A percentile compares a stretch with the other conserved stretches of the same genome.
Conservation (phyloP, 495 filamentous ascomycete genomes). For the Chaetomium cochliodes region DNA sequence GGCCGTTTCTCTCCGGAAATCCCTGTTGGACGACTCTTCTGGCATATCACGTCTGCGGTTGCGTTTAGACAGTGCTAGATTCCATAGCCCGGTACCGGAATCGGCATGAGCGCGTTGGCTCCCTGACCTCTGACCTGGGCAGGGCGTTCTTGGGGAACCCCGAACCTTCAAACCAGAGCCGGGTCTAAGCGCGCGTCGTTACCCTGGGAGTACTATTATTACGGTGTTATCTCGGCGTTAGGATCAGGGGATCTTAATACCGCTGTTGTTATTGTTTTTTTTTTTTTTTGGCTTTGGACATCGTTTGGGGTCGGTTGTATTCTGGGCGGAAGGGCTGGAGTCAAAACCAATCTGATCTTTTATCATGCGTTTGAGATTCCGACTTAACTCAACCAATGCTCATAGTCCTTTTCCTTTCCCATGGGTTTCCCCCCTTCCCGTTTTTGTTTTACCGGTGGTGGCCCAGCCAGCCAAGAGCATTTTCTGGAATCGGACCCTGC, state of each 20-base stretch:
- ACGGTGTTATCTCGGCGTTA: slow-evolving; percentile 14
- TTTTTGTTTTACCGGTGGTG: background rate
- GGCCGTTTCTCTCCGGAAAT: background rate
- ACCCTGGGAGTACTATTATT: background rate
- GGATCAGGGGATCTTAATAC: slow-evolving; percentile 1
- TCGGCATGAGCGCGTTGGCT: background rate
- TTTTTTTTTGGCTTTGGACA: background rate
- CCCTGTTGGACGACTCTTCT: background rate
- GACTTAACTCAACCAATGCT: background rate
- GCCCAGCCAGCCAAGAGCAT: slow-evolving; percentile 6
- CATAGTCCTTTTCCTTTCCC: background rate
- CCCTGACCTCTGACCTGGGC: too few relatives aligned
- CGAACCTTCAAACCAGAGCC: too few relatives aligned
- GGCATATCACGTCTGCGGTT: background rate
- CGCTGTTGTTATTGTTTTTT: slow-evolving; percentile 1
- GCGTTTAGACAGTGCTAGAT: background rate
- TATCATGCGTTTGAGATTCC: background rate
- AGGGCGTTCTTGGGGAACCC: too few relatives aligned
- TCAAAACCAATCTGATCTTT: background rate
- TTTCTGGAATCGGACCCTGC: slow-evolving; percentile 7
- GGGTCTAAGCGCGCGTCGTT: background rate
- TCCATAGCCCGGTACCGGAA: background rate
- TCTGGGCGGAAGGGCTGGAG: background rate
- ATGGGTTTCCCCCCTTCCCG: background rate
- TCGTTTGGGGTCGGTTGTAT: background rate